Base-by-base conservation (phyloP, 2,329 filamentous ascomycete genomes). In the Huntiella savannae region DNA sequence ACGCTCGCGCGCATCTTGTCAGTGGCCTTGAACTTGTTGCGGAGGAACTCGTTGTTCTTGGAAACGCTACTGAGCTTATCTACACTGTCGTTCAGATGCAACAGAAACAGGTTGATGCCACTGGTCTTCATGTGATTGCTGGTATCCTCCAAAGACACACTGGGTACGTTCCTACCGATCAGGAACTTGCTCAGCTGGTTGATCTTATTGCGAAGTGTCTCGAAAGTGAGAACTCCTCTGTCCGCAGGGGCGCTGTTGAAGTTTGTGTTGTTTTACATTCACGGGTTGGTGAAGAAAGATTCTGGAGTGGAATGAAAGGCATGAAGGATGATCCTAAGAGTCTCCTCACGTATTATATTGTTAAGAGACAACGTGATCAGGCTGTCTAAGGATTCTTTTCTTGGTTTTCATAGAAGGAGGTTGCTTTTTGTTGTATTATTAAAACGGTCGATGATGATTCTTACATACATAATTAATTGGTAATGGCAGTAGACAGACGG, bases 321-420 rank as follows among this genome's bases (percentile, higher is more conserved):
- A 68, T 82, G 32, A 71, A 73, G 55, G 80, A 85, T 52, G 80
- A 83, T 52, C 75, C 80, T 16, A 74, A 84, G 64, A 85, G 78
- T 53, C 60, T 87, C 50, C 77, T 87, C 54, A 86, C 79, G 7
- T 87, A 87, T 58, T 87, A 86, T 59, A 79, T 86, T 55, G 81
- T 82, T 36, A 79, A 79, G 66, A 68, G 69, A 57, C 75, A 79
- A 60, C 64, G 74, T 45, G 75, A 79, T 60, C 40, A 43, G 57
- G 46, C 17, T 8, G 44, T 40, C 12, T 40, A 44, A 37, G 36
- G 19, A 15, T 16, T 36, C 15, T 15, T 32, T 33, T 36, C 10
- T 13, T 8, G 33, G n/a, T 39, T 28, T 5, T 22, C 37, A 28
- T 13, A 11, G 34, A 16, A 40, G 32, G 28, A 17, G 34, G 42